These are phyloP conservation scores for Colletotrichum tamarilloi DNA, from an alignment of 2,329 filamentous ascomycete species.

Conservation along the genomic window DNA sequence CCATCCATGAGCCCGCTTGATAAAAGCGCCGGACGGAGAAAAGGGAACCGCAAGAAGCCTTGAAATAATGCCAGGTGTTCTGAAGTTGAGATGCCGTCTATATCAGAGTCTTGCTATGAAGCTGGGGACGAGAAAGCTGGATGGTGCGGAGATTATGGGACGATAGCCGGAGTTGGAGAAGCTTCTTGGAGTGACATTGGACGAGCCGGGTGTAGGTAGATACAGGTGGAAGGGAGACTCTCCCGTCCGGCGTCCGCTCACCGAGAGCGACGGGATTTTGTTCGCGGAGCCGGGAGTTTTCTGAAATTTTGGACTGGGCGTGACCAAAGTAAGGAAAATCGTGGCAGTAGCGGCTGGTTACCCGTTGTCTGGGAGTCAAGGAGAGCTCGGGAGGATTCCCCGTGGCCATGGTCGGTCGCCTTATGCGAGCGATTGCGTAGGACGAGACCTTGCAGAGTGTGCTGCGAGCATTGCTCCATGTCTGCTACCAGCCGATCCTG, in stretches of 20 bases:
- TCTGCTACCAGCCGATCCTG: not conserved
- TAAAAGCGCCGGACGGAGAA: not conserved
- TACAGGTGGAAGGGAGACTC: conserved; percentile 1
- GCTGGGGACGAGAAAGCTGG: not conserved
- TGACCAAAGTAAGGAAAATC: not conserved
- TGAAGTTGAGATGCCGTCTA: conserved; percentile 2
- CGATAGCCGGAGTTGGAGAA: conserved; percentile 22
- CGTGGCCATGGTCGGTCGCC: not conserved
- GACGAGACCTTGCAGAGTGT: not conserved
- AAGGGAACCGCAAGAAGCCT: not conserved
- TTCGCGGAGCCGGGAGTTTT: not conserved
- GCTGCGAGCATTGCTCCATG: not conserved
- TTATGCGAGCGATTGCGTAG: not conserved
- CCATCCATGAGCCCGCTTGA: not conserved
- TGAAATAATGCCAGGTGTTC: conserved; percentile 4
- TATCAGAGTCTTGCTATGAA: conserved; percentile 2
- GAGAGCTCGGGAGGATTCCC: conserved; percentile 18
- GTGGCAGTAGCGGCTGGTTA: not conserved
- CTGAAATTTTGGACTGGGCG: not conserved
- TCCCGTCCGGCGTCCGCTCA: conserved; percentile 16
- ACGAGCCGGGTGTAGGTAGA: conserved; percentile 4
- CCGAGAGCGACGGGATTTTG: not conserved
- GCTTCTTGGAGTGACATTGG: not conserved
- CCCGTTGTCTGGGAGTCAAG: conserved; percentile 13
- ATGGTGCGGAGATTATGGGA: conserved; percentile 15